Evolutionary conservation across 495 filamentous ascomycete species (phyloP).

Genomic region (Xylona heveae): DNA sequence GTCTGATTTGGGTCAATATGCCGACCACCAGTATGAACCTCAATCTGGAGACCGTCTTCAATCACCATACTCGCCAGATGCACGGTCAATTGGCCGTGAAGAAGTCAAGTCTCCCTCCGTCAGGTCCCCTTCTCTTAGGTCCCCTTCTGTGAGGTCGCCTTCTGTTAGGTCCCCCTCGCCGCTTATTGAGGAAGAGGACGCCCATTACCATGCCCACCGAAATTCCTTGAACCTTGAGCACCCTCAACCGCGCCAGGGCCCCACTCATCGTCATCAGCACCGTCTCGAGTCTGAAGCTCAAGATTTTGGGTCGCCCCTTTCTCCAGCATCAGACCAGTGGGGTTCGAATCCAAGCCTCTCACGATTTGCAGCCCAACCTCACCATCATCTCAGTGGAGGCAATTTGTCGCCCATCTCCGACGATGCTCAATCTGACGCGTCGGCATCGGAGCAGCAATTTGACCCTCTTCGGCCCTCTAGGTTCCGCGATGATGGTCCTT

Average conservation of each 20-base stretch:
- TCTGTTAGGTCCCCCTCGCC: constrained; percentile 37
- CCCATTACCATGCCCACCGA: constrained; percentile 79
- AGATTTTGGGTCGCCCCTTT: constrained; percentile 40
- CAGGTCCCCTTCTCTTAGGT: constrained; percentile 13
- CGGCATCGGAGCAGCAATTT: constrained; percentile 12
- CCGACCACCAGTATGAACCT: constrained; percentile 38
- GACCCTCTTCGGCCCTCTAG: constrained; percentile 13
- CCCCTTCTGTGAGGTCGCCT: constrained; percentile 8
- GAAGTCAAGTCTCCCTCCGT: constrained; percentile 21
- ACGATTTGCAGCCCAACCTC: constrained; percentile 15
- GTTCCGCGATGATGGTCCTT: constrained; percentile 17
- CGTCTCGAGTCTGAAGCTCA: constrained; percentile 63
- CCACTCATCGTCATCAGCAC: constrained; percentile 61
- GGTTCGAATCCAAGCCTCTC: constrained; percentile 26
- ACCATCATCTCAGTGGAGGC: constrained; percentile 23
- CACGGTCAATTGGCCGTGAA: constrained; percentile 39
- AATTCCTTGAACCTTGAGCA: constrained; percentile 78
- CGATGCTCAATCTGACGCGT: constrained; percentile 24
- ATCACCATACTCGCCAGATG: constrained; percentile 1
- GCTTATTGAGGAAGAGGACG: constrained; percentile 52
- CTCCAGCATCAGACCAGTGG: constrained; percentile 57
- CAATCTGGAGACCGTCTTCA: constrained; percentile 5
- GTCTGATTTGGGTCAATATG: constrained; percentile 44
- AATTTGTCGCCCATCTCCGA: constrained; percentile 31
- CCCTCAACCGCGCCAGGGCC: constrained; percentile 70